Base-by-base conservation (phyloP, 2,329 filamentous ascomycete species). In the Rhynchosporium agropyri region DNA sequence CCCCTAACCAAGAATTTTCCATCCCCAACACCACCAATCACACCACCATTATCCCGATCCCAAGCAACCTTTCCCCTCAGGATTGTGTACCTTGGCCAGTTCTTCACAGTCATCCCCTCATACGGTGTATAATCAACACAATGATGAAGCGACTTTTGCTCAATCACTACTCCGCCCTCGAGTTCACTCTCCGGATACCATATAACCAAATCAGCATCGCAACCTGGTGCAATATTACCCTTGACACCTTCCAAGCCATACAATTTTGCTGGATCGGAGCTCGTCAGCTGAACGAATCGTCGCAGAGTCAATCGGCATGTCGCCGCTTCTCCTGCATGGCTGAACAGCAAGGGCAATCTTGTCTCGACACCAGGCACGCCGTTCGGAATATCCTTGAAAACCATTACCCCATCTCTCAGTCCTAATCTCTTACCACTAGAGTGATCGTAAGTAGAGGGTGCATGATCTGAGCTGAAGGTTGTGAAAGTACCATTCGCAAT, bases 401-500 rank as follows among this genome's bases (percentile, higher is more conserved):
- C 45, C 68, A 68, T 68, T 7, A 68, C 42, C 1, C 63, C 67
- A 45, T 64, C 63, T 36, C 66, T 69, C 20, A 69, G n/a, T 0
- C 66, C 64, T 20, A 68, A 36, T 46, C 68, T 68, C 66, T 69
- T 69, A 1, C 68, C 68, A 2, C 63, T 65, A 31, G 67, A 31
- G 50, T 69, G 61, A 28, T 69, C 59, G 49, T 69, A 71, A 1
- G 61, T 67, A 9, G 48, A 61, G 28, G 69, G 69, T 28, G 66
- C 66, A 60, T 70, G 69, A 57, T 70, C 68, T 4, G 79, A 83
- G 10, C 78, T 81, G 9, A 84, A 76, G 2, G 82, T 77, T 0
- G 82, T 81, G 66, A 85, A 84, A 0, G 82, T 85, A 3, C 81
- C 81, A 66, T 84, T 81, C 12, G 75, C 74, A 3, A 85, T 74